Base-by-base conservation (phyloP, 2,329 filamentous ascomycete genomes). In the Colletotrichum limetticola region DNA sequence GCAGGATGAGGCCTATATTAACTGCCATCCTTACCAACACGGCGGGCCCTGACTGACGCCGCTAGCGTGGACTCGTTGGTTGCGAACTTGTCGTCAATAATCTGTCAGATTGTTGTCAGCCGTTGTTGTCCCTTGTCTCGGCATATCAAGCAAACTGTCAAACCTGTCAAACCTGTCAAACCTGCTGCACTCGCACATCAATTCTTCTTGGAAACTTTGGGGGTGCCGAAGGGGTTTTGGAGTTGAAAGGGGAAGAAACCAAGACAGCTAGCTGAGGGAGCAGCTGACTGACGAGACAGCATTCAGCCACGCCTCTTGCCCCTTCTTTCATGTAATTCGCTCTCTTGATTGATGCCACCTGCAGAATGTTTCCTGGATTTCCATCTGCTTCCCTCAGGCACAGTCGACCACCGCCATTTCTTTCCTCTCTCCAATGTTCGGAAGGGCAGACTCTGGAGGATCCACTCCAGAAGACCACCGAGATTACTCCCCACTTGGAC, bases 1-100 rank as follows among this genome's bases (percentile, higher is more conserved):
- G 65, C 55, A 69, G 59, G 63, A 71, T 61, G 56, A 30, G 42
- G 19, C 57, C 42, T 56, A 71, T 67, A 61, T 66, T 66, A 55
- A 66, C 28, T 37, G 53, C 68, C 55, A 56, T 60, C 19, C 16
- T 26, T 60, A 24, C 22, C 55, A 32, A 11, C 16, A 26, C 28
- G 12, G 22, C 52, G 46, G 16, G 55, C 28, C 6, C 61, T 49
- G 70, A 26, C 56, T 49, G 70, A 32, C 61, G 58, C 49, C 42
- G 26, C 26, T 32, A 26, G 11, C 19, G 30, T 59, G 69, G 32
- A 16, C 42, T 62, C 24, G 53, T 59, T 63, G 53, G 65, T 30
- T 63, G 42, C 3, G 19, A 49, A 49, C 26, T 59, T 53, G 52
- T 24, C 19, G 42, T 26, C 24, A 30, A 49, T n/a, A 49, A 32